Percentiles rank a stretch among this genome's conserved stretches.
phyloP scores from a whole-genome alignment of 257 asterid genomes.

The Eustoma russellianum region DNA sequence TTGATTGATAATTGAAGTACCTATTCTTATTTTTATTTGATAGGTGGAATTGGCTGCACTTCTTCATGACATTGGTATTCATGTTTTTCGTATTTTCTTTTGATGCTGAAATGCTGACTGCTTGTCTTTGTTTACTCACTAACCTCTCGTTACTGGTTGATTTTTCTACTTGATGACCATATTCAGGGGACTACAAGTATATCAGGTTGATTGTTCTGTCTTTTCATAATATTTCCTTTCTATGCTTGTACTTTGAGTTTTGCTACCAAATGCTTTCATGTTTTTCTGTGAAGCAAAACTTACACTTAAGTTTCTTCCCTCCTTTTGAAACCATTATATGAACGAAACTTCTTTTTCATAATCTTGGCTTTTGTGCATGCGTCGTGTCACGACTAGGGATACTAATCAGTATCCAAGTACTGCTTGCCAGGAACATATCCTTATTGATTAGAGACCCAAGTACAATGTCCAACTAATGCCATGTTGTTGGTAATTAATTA shows the following conservation, averaged over 20 bases:
- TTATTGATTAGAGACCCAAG: too few relatives aligned
- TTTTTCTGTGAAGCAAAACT: too few relatives aligned
- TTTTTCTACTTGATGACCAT: conserved; percentile 17
- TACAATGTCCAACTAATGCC: too few relatives aligned
- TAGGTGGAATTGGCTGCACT: conserved; percentile 98
- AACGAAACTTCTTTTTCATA: too few relatives aligned
- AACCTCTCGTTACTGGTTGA: conserved; percentile 19
- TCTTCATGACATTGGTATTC: conserved; percentile 83
- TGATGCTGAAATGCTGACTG: conserved; percentile 1
- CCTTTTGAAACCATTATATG: too few relatives aligned
- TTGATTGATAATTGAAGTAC: neutral
- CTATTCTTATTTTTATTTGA: conserved; percentile 12
- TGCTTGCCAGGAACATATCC: too few relatives aligned
- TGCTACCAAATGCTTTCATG: neutral
- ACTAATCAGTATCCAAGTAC: too few relatives aligned
- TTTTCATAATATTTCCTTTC: conserved; percentile 3
- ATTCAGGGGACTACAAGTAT: conserved; percentile 90
- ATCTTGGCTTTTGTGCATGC: too few relatives aligned
- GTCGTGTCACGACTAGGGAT: too few relatives aligned
- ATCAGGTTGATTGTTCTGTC: conserved; percentile 45
- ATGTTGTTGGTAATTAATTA: too few relatives aligned
- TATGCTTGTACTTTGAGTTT: conserved; percentile 5
- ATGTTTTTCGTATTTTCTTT: conserved; percentile 3
- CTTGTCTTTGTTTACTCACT: conserved; percentile 1
- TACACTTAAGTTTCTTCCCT: too few relatives aligned